A percentile compares a stretch with the other conserved stretches of the same genome.
Conservation (phyloP, 2,329 filamentous ascomycete genomes). For the Chrysoporthe austroafricana region DNA sequence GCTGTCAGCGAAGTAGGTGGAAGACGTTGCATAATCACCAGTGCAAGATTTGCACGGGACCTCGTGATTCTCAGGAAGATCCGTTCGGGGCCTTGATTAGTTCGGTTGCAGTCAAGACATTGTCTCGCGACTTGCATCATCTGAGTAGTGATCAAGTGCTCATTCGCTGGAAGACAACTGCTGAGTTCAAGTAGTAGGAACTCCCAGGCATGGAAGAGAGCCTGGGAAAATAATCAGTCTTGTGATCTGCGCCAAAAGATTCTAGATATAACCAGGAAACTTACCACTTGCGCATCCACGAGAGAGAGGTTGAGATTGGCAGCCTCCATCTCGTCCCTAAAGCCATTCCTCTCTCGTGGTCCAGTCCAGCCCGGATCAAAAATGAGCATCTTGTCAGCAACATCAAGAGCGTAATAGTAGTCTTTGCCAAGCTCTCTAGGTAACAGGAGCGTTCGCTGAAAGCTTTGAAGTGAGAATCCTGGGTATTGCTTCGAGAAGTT, state of each 20-base stretch:
- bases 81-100: constrained; percentile 71
- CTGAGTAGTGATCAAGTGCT: constrained; percentile 63
- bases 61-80: constrained; percentile 82
- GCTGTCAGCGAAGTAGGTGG: constrained; percentile 59
- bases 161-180: constrained; percentile 57
- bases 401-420: constrained; percentile 82
- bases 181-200: constrained; percentile 84
- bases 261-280: constrained; percentile 36
- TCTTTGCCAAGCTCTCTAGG: constrained; percentile 69
- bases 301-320: constrained; percentile 91
- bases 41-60: constrained; percentile 76
- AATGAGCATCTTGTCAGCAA: constrained; percentile 75
- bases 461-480: constrained; percentile 72
- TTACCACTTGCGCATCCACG: constrained; percentile 87
- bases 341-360: constrained; percentile 66
- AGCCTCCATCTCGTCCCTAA: constrained; percentile 78
- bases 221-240: constrained; percentile 46
- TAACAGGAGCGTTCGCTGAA: constrained; percentile 75
- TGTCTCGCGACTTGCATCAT: constrained; percentile 76
- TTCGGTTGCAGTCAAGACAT: constrained; percentile 78
- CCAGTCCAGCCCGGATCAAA: constrained; percentile 81
- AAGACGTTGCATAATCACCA: constrained; percentile 81
- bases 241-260: neutral
- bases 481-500: constrained; percentile 83
- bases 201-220: constrained; percentile 88